Evolutionary conservation across 257 asterid genomes (phyloP).

Genomic region (Linaria vulgaris): DNA sequence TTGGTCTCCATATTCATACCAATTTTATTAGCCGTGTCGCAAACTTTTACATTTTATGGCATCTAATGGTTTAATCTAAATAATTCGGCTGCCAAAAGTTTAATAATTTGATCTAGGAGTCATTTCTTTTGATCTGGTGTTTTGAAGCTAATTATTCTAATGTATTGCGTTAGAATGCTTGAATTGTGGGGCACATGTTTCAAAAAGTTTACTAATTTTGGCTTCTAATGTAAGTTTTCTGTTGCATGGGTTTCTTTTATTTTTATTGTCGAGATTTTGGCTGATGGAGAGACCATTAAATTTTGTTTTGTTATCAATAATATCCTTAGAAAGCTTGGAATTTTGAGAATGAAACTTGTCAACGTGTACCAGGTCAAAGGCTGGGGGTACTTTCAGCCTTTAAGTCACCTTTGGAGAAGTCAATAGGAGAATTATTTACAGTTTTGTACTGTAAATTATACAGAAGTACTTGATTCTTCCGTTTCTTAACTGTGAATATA

Average conservation of each 20-base stretch:
- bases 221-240: conserved; percentile 8
- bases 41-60: background rate
- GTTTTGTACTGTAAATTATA: background rate
- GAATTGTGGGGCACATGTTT: background rate
- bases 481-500: conserved; percentile 6
- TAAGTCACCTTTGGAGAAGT: conserved; percentile 10
- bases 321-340: conserved; percentile 4
- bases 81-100: background rate
- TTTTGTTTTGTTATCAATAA: background rate
- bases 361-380: background rate
- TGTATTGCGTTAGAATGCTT: conserved; percentile 16
- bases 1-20: conserved; percentile 7
- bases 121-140: background rate
- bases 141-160: background rate
- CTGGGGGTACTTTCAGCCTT: conserved; percentile 11
- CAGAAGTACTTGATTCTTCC: conserved; percentile 14
- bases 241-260: background rate
- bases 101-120: conserved; percentile 5
- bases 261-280: conserved; percentile 7
- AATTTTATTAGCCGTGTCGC: background rate
- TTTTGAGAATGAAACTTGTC: background rate
- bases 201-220: background rate
- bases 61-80: background rate
- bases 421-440: conserved; percentile 7
- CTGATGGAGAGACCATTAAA: background rate